Percentiles rank a stretch among this genome's conserved stretches.
phyloP scores from a whole-genome alignment of 164 flowering plant genomes.

The Nelumbo lutea region DNA sequence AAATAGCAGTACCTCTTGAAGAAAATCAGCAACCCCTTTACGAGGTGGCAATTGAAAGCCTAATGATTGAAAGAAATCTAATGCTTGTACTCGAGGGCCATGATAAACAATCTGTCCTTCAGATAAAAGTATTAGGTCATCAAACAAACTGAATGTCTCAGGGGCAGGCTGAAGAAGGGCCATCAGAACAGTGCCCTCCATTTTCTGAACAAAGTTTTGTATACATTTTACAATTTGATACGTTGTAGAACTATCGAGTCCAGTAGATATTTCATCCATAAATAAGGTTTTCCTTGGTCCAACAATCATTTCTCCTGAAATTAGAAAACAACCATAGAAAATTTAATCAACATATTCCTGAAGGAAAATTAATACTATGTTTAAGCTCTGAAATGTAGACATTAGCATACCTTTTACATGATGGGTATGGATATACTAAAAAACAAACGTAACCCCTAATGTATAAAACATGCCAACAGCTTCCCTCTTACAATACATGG shows the following conservation, averaged over 20 bases:
- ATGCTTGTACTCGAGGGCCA: slow-evolving; percentile 67
- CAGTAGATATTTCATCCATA: slow-evolving; percentile 98
- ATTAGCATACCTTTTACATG: neutral
- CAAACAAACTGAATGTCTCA: slow-evolving; percentile 89
- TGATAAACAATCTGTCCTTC: slow-evolving; percentile 82
- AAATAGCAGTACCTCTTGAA: slow-evolving; percentile 68
- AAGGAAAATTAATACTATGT: no score
- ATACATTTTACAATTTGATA: slow-evolving; percentile 80
- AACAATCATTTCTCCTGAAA: slow-evolving; percentile 85
- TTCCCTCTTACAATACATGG: no score
- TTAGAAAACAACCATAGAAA: neutral
- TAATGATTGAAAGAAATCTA: slow-evolving; percentile 74
- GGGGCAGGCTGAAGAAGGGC: slow-evolving; percentile 97
- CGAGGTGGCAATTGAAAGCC: slow-evolving; percentile 78
- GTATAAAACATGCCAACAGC: neutral
- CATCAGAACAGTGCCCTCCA: slow-evolving; percentile 82
- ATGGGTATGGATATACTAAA: neutral
- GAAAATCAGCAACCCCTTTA: slow-evolving; percentile 90
- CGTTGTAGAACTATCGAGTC: slow-evolving; percentile 97
- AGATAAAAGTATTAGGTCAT: slow-evolving; percentile 72
- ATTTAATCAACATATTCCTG: neutral
- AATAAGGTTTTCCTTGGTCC: slow-evolving; percentile 93
- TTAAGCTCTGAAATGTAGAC: neutral
- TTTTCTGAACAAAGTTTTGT: slow-evolving; percentile 71
- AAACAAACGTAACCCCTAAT: neutral